Conservation (phyloP, 805 yeast species). For the Barnettozyma salicaria region DNA sequence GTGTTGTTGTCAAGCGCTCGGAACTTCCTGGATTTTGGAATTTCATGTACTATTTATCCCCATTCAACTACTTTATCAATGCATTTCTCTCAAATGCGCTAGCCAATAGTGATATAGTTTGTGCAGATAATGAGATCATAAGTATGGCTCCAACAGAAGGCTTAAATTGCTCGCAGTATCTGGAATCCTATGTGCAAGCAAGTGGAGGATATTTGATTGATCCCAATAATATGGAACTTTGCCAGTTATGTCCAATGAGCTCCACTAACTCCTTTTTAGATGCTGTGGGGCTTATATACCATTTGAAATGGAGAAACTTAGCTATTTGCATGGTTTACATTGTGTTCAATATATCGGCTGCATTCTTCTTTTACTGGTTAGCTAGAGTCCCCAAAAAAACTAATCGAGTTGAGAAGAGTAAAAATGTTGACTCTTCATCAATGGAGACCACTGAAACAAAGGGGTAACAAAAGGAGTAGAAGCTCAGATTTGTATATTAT, state of each 20-base stretch:
- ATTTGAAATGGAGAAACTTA: conserved; percentile 58
- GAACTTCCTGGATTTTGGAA: conserved; percentile 65
- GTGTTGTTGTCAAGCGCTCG: conserved; percentile 55
- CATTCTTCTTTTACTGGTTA: conserved; percentile 43
- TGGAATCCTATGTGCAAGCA: conserved; percentile 30
- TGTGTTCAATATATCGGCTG: conserved; percentile 33
- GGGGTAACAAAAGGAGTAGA: neutral
- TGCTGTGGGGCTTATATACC: conserved; percentile 33
- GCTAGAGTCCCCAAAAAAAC: conserved; percentile 68
- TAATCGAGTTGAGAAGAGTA: conserved; percentile 30
- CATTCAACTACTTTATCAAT: conserved; percentile 57
- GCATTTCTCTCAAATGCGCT: conserved; percentile 50
- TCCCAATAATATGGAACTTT: conserved; percentile 35
- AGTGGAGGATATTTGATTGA: conserved; percentile 24
- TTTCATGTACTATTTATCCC: conserved; percentile 69
- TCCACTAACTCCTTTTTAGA: conserved; percentile 54
- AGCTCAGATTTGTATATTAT: neutral
- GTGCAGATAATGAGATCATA: conserved; percentile 44
- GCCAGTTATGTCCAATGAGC: conserved; percentile 53
- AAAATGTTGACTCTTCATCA: neutral
- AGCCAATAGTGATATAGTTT: conserved; percentile 41
- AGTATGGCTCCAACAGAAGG: conserved; percentile 46
- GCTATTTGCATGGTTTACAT: conserved; percentile 47
- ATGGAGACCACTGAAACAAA: neutral
- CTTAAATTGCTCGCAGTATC: conserved; percentile 50